Percentiles rank a stretch among this genome's conserved stretches.
Evolutionary conservation across 805 yeast species (phyloP).

Genomic region (Peterozyma xylosa): DNA sequence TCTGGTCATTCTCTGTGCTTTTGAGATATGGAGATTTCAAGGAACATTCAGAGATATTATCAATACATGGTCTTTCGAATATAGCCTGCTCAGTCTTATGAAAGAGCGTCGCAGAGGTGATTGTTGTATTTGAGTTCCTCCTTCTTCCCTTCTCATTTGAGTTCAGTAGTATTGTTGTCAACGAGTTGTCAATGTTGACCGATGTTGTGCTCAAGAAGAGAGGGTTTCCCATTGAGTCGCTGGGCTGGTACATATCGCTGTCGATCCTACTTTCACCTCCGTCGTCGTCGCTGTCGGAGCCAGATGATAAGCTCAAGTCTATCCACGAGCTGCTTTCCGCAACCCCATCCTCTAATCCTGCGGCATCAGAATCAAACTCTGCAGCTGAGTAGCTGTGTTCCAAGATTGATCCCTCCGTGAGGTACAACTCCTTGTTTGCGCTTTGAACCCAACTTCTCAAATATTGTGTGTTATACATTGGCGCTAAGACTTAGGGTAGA

Average conservation of each 20-base stretch:
- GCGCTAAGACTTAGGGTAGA: too few species aligned
- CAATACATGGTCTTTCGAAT: not conserved
- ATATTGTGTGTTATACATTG: conserved; percentile 3
- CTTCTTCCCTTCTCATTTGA: not conserved
- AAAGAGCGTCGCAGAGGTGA: not conserved
- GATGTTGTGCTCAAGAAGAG: too few species aligned
- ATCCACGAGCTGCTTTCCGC: conserved; percentile 2
- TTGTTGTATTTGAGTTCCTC: not conserved
- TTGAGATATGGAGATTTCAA: too few species aligned
- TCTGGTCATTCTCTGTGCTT: too few species aligned
- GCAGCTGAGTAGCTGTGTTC: conserved; percentile 3
- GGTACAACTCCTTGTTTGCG: conserved; percentile 5
- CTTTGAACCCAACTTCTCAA: conserved; percentile 4
- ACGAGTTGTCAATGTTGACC: conserved; percentile 1
- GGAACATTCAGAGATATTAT: not conserved
- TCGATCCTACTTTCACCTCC: not conserved
- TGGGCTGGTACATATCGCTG: not conserved
- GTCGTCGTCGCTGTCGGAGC: not conserved
- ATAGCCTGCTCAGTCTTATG: too few species aligned
- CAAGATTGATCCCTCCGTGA: conserved; percentile 2
- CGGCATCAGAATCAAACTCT: not conserved
- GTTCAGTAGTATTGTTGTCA: conserved; percentile 3
- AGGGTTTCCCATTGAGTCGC: too few species aligned
- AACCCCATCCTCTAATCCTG: not conserved
- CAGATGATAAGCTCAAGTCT: not conserved